Conservation (phyloP, 768 basidiomycete species). For the Boletus edulis region DNA sequence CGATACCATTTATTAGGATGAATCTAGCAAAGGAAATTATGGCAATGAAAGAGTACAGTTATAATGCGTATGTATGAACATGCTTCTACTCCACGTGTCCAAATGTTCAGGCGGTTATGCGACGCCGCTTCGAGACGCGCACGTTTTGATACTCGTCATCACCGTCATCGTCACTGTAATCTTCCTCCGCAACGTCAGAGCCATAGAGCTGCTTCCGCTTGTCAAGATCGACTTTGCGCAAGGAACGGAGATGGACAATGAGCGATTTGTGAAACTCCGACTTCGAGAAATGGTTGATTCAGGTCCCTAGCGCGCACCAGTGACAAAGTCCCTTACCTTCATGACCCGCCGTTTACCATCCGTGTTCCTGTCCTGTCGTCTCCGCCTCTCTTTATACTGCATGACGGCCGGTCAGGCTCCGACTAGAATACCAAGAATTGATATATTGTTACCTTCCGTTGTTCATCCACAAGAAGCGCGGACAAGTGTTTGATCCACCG, state of each 20-base stretch:
- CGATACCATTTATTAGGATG: slow-evolving; percentile 24
- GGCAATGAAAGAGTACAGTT: slow-evolving; percentile 25
- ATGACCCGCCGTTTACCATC: slow-evolving; percentile 50
- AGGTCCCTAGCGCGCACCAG: background rate
- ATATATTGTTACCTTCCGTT: slow-evolving; percentile 54
- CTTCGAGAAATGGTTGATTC: slow-evolving; percentile 32
- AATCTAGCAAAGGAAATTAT: slow-evolving; percentile 30
- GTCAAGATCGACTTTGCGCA: slow-evolving; percentile 60
- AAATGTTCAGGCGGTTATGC: slow-evolving; percentile 22
- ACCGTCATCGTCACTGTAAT: slow-evolving; percentile 35
- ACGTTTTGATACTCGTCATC: slow-evolving; percentile 34
- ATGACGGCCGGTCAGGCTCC: slow-evolving; percentile 1
- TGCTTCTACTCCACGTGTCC: slow-evolving; percentile 20
- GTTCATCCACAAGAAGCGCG: slow-evolving; percentile 60
- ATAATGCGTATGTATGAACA: slow-evolving; percentile 24
- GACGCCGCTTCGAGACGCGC: slow-evolving; percentile 30
- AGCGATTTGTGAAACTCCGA: slow-evolving; percentile 70
- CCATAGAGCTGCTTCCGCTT: slow-evolving; percentile 45
- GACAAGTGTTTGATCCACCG: slow-evolving; percentile 69
- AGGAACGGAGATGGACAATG: slow-evolving; percentile 49
- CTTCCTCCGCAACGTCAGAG: slow-evolving; percentile 36
- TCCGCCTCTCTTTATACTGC: slow-evolving; percentile 66
- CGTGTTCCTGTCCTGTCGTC: slow-evolving; percentile 44
- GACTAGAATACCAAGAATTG: background rate
- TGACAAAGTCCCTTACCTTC: slow-evolving; percentile 45